Base-by-base conservation (phyloP, 140 eudicot species). In the Flaveria floridana region DNA sequence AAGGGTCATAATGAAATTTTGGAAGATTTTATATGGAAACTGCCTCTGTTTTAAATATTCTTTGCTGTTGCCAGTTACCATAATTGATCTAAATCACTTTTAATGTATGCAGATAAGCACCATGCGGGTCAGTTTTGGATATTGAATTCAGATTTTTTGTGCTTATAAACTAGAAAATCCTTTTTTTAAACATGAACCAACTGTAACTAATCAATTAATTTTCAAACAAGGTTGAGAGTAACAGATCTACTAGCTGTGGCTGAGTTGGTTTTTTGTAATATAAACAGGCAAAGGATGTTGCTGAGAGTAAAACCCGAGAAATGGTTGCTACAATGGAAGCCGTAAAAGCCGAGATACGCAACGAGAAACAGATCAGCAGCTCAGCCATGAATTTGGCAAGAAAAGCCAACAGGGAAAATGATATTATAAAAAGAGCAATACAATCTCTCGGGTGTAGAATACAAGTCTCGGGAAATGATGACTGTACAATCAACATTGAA, bases 391-490 rank as follows among this genome's bases (percentile, higher is more conserved):
- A 77, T 63, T 64, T 81, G 80, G 97, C 95, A 68, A 82, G 84
- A 70, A 85, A 81, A 72, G 83, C 97, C 62, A 85, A 47, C 64
- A 83, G 83, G 78, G 99, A 95, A 86, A 91, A 73, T 67, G 83
- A 82, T 11, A 87, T 95, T 18, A 87, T 91, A 70, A 95, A 85
- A 72, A 81, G 99, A 65, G 99, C 99, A 50, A 68, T 95, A 48
- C 89, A 88, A 74, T 87, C 99, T 37, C 85, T 95, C 6, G 99
- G 99, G 10, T 88, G 91, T 71, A 84, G 82, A 63, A 92, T 95
- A 41, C 85, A 85, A 44, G 87, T 91, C 48, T 86, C 97, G 0
- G 89, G 79, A 30, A 89, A 70, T 44, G 94, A 95, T 44, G 97
- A 91, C 28, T 87, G 90, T 70, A 84, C 84, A 63, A 88, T 94